Evolutionary conservation across 805 yeast genomes (phyloP).

Genomic region (Pichia insulana): DNA sequence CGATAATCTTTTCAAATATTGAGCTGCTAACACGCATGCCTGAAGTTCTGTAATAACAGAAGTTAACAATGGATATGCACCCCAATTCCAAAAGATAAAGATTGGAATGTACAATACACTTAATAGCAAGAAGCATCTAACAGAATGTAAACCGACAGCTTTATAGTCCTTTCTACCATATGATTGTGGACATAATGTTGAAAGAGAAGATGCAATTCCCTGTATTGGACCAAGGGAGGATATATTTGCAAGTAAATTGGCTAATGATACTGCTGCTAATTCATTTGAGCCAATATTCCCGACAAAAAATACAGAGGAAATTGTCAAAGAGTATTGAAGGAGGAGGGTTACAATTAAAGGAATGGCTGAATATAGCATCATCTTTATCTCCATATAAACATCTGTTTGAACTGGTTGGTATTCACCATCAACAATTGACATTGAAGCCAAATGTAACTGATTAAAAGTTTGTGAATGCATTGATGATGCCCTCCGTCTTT

Average conservation of each 20-base stretch:
- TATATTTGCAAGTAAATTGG: slow-evolving; percentile 48
- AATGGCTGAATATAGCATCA: slow-evolving; percentile 34
- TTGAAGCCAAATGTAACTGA: slow-evolving; percentile 13
- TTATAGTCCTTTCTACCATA: slow-evolving; percentile 45
- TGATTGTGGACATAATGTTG: slow-evolving; percentile 54
- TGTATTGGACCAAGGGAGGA: slow-evolving; percentile 49
- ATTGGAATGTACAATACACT: slow-evolving; percentile 30
- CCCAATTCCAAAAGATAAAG: slow-evolving; percentile 34
- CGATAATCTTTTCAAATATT: slow-evolving; percentile 37
- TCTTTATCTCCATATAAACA: slow-evolving; percentile 29
- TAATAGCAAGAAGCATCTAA: slow-evolving; percentile 42
- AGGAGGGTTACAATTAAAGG: slow-evolving; percentile 47
- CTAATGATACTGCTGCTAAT: slow-evolving; percentile 51
- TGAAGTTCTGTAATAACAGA: slow-evolving; percentile 38
- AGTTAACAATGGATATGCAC: slow-evolving; percentile 24
- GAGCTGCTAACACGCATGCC: slow-evolving; percentile 40
- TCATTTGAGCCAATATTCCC: slow-evolving; percentile 54
- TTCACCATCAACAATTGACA: slow-evolving; percentile 17
- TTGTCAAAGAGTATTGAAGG: slow-evolving; percentile 45
- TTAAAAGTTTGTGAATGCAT: slow-evolving; percentile 12
- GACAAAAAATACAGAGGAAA: slow-evolving; percentile 45
- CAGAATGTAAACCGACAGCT: slow-evolving; percentile 42
- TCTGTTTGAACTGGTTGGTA: slow-evolving; percentile 35
- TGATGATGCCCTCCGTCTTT: slow-evolving; percentile 22
- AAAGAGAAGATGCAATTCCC: slow-evolving; percentile 49